Base-by-base conservation (phyloP, 805 yeast species). In the Metahyphopichia silvanorum region DNA sequence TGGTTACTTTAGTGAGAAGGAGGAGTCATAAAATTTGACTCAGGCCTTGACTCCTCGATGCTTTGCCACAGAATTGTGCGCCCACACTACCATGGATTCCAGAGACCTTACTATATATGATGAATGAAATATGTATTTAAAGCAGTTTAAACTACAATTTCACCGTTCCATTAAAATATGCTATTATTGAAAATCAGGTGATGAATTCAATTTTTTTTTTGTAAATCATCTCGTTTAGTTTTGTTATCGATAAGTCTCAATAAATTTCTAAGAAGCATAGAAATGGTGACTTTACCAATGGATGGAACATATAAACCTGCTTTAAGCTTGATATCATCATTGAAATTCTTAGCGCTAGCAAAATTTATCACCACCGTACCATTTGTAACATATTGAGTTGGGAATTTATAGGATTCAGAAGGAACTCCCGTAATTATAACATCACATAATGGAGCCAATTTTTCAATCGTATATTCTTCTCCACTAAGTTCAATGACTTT, bases 341-440 rank as follows among this genome's bases (percentile, higher is more conserved):
- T 70, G 57, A 93, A 93, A 65, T 93, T 93, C 71, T 86, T 86
- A 35, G 80, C 83, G 43, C 93, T 82, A 8, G 96, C 78, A 52
- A 91, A 91, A 60, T 93, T 93, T 38, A 93, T 79, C 50, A 87
- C 86, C 11, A 85, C 86, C 13, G 98, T 87, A 30, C 98, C 98
- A 44, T 87, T 78, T 50, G 80, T 77, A 35, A 91, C 78, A 43
- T 71, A 72, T 39, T 82, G 82, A 3, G 86, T 74, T 16, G 96
- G 96, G 60, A 91, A 88, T 62, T 87, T 88, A 66, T 91, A 93
- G 25, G 53, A 47, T 19, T 82, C 77, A 2, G 85, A 72, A 4
- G 98, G 98, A 6, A 93, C 98, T 33, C 98, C 98, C 2, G 98
- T 93, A 44, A 93, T 85, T 33, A 93, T 77, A 13, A 93, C 96